Conservation (phyloP, 1,284 basidiomycete genomes). For the Termitomyces sp. region DNA sequence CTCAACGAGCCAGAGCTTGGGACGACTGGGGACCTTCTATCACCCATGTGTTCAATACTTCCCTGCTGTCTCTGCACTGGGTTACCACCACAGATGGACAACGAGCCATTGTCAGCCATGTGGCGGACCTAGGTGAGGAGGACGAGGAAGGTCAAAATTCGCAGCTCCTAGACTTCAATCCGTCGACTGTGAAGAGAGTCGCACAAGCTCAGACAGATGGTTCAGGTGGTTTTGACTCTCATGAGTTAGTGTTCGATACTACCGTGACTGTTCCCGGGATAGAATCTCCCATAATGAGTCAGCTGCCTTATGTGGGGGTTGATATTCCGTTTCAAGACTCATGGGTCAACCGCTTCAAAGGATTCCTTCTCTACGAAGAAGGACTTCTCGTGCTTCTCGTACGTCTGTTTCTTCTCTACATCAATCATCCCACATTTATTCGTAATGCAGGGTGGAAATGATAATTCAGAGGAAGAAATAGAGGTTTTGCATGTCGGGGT, state of each 20-base stretch:
- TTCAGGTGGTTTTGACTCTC: neutral
- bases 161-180: slow-evolving; percentile 7
- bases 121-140: neutral
- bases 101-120: slow-evolving; percentile 28
- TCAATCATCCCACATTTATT: neutral
- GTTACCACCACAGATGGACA: slow-evolving; percentile 46
- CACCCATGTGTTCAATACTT: slow-evolving; percentile 37
- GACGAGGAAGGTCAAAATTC: neutral
- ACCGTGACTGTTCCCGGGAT: neutral
- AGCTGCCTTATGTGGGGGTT: neutral
- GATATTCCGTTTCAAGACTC: neutral
- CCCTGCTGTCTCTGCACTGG: slow-evolving; percentile 34
- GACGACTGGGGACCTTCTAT: slow-evolving; percentile 35
- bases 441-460: slow-evolving; percentile 35
- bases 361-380: slow-evolving; percentile 1
- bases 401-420: neutral
- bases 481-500: slow-evolving; percentile 20
- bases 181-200: neutral
- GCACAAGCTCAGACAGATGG: neutral
- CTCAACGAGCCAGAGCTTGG: slow-evolving; percentile 28
- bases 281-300: neutral
- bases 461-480: slow-evolving; percentile 31
- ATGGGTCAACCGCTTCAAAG: neutral
- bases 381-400: neutral
- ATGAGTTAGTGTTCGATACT: neutral